Evolutionary conservation across 768 basidiomycete species (phyloP).

Genomic region (Dioszegia crocea): DNA sequence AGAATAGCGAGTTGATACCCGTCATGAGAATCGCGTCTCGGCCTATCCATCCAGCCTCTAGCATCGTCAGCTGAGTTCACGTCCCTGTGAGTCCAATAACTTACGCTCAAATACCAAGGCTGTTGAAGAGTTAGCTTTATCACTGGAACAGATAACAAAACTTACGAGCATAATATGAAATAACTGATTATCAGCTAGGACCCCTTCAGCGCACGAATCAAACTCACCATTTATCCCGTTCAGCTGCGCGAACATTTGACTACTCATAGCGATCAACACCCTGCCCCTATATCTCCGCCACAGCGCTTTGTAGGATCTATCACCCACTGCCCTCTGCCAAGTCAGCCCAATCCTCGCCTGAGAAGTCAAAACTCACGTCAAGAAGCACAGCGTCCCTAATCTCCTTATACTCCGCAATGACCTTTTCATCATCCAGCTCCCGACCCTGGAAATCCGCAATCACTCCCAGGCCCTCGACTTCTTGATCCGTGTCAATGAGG

Average conservation of each 20-base stretch:
- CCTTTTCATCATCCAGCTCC: constrained; percentile 62
- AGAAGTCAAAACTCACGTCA: constrained; percentile 41
- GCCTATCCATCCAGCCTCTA: constrained; percentile 93
- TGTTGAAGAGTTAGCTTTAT: constrained; percentile 1
- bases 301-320: constrained; percentile 70
- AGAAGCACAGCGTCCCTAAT: constrained; percentile 63
- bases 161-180: constrained; percentile 91
- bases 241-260: constrained; percentile 90
- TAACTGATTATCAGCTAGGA: constrained; percentile 57
- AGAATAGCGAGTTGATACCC: constrained; percentile 71
- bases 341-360: constrained; percentile 5
- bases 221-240: constrained; percentile 52
- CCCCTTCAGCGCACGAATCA: not conserved
- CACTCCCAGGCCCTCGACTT: constrained; percentile 76
- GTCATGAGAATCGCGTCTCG: constrained; percentile 93
- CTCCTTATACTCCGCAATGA: constrained; percentile 79
- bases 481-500: constrained; percentile 81
- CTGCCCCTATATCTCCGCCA: constrained; percentile 82
- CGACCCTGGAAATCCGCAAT: constrained; percentile 87
- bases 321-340: constrained; percentile 68
- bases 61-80: constrained; percentile 16
- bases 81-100: constrained; percentile 13
- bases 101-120: constrained; percentile 82
- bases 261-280: constrained; percentile 88
- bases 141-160: not conserved